A percentile compares a stretch with the other conserved stretches of the same genome.
Conservation (phyloP, 805 yeast genomes). For the Metschnikowia noctiluminum region DNA sequence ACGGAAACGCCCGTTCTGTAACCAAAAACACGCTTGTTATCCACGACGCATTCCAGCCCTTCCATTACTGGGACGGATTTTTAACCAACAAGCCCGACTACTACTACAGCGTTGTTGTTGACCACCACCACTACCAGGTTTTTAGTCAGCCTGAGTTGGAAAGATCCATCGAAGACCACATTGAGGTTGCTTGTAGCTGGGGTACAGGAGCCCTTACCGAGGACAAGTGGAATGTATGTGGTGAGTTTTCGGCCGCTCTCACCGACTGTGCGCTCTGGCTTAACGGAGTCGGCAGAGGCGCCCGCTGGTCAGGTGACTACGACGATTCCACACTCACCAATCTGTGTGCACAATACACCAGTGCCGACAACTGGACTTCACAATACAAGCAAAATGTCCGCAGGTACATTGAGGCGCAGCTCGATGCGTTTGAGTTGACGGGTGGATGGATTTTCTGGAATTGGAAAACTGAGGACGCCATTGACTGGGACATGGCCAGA, state of each 20-base stretch:
- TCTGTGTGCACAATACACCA: conserved; percentile 48
- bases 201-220: conserved; percentile 16
- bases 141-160: conserved; percentile 63
- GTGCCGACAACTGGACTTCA: conserved; percentile 50
- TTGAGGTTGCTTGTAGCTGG: conserved; percentile 29
- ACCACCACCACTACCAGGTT: conserved; percentile 90
- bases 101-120: conserved; percentile 73
- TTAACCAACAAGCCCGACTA: conserved; percentile 33
- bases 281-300: conserved; percentile 81
- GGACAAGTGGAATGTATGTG: conserved; percentile 19
- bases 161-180: conserved; percentile 58
- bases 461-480: conserved; percentile 79
- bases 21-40: conserved; percentile 55
- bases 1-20: conserved; percentile 56
- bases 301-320: conserved; percentile 70
- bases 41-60: conserved; percentile 77
- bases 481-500: conserved; percentile 82
- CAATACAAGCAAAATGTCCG: conserved; percentile 57
- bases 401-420: conserved; percentile 80
- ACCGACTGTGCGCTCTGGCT: conserved; percentile 90
- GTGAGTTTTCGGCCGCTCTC: conserved; percentile 52
- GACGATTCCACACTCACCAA: conserved; percentile 48
- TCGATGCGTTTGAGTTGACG: conserved; percentile 70
- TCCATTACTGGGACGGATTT: conserved; percentile 57
- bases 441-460: conserved; percentile 94